Evolutionary conservation across 306 rosid species (phyloP).

Genomic region (Vigna trinervia): DNA sequence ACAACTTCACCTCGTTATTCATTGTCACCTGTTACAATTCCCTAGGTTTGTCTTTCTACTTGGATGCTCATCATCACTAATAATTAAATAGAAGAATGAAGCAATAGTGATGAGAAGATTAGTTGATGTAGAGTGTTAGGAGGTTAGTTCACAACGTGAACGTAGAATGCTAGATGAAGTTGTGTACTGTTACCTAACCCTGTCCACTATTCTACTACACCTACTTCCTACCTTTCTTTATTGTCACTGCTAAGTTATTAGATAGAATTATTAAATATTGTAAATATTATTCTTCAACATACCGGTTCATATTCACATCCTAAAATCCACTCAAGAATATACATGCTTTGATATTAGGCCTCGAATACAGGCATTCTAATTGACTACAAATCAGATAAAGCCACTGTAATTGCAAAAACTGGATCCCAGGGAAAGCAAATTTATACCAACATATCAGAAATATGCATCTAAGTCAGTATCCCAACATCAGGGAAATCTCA

Average conservation of each 20-base stretch:
- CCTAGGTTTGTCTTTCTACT: not conserved
- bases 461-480: not conserved
- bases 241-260: too few species aligned
- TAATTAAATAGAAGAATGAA: not conserved
- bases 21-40: not conserved
- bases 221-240: too few species aligned
- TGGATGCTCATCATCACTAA: not conserved
- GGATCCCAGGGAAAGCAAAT: not conserved
- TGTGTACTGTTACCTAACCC: not conserved
- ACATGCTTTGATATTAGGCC: not conserved
- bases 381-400: not conserved
- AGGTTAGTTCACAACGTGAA: not conserved
- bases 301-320: not conserved
- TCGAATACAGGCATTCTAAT: not conserved
- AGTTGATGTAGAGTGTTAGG: not conserved
- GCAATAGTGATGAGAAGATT: not conserved
- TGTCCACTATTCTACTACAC: not conserved
- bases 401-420: not conserved
- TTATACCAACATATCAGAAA: not conserved
- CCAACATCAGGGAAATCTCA: not conserved
- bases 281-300: too few species aligned
- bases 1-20: conserved; percentile 54
- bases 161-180: not conserved
- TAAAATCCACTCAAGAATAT: not conserved
- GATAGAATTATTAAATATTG: too few species aligned